phyloP scores from a whole-genome alignment of 495 filamentous ascomycete genomes.

The Aspergillus campestris region DNA sequence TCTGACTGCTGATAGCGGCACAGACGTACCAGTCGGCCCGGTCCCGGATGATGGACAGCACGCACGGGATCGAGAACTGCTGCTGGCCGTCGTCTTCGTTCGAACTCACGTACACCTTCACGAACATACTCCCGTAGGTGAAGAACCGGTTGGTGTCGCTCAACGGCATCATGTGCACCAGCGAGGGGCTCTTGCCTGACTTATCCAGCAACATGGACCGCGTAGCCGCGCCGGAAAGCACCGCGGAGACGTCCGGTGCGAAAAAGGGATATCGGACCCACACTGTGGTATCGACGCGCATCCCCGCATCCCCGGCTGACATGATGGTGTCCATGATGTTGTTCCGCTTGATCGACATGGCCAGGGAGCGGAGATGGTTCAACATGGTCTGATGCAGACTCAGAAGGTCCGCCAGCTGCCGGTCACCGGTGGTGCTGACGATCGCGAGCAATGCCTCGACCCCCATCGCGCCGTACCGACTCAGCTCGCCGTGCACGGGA shows the following conservation, averaged over 20 bases:
- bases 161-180: constrained; percentile 62
- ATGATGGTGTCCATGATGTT: constrained; percentile 54
- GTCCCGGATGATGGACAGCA: constrained; percentile 65
- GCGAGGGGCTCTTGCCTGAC: constrained; percentile 28
- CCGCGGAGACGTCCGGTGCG: constrained; percentile 54
- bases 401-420: constrained; percentile 37
- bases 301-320: constrained; percentile 41
- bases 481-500: constrained; percentile 42
- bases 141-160: constrained; percentile 62
- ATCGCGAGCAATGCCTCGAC: constrained; percentile 37
- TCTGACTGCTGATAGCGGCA: constrained; percentile 66
- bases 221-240: constrained; percentile 54
- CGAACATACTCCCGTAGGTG: constrained; percentile 65
- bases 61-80: constrained; percentile 57
- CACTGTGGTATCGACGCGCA: constrained; percentile 62
- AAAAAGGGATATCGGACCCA: constrained; percentile 68
- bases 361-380: constrained; percentile 59
- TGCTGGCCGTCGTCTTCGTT: constrained; percentile 53
- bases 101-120: constrained; percentile 59
- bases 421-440: constrained; percentile 40
- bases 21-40: constrained; percentile 56
- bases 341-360: constrained; percentile 75
- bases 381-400: constrained; percentile 46
- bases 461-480: constrained; percentile 37
- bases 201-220: constrained; percentile 37